Evolutionary conservation across 179 eudicot genomes (phyloP), one percentile per base, ranked within the genome.

Genomic region (Patellifolia procumbens): DNA sequence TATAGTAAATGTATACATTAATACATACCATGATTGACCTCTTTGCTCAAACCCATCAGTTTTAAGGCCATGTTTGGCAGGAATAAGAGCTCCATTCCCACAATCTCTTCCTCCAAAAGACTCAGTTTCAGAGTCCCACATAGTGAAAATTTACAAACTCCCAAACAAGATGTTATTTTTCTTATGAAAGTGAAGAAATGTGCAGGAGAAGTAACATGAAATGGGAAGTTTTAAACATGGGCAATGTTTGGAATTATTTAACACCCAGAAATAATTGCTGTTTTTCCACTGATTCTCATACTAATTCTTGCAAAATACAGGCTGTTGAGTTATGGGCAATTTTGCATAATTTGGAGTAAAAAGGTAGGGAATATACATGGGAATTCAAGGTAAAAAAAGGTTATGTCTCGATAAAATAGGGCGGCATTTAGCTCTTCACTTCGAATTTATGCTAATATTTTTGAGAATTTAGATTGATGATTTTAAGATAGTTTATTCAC

Each of bases 81-180:
- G 62, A 70, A 84, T 59, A 28, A 86, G 88, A 51, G 90, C 81
- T 80, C 88, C 99, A 83, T 81, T 87, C 31, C 85, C 88, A 83
- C 82, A 88, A 29, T 95, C 93, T 77, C 94, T 81, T 9, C 92
- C 92, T 22, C 82, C 90, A 66, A 67, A 78, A 34, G 91, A 86
- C 73, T 93, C 99, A 49, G 79, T 76, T 73, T 95, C 99, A 31
- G 97, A 95, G 79, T 93, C 97, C 97, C 99, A 95, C 99, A 93
- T 92, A 64, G 9, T 84, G 70, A 39, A n/a, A 75, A 76, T 31
- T 56, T 34, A 51, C 53, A n/a, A 43, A 13, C n/a, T 15, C 28
- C 60, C 56, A 48, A 76, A 66, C 64, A 55, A 52, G 24, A 15
- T 17, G 35, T 28, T 8, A 68, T 19, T 63, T 22, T 9, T 68